These are phyloP conservation scores for Eucalyptus virginea DNA, from an alignment of 345 rosid species.

Conservation along the genomic window DNA sequence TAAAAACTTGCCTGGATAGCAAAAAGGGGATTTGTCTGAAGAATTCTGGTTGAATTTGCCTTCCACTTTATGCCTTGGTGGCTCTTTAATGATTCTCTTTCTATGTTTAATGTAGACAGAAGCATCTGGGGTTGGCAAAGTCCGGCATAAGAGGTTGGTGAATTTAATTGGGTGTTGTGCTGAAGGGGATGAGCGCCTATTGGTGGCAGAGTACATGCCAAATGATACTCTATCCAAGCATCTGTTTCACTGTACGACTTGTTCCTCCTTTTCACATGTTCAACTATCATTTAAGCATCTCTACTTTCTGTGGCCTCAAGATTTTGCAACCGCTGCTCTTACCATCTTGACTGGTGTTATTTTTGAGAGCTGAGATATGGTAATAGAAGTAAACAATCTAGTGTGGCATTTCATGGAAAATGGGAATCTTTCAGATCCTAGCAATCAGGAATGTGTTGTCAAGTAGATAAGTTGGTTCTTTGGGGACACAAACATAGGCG, in stretches of 20 bases:
- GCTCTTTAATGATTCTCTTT: not conserved
- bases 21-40: not conserved
- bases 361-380: not conserved
- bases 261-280: not conserved
- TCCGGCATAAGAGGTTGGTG: constrained; percentile 79
- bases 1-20: not conserved
- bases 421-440: not conserved
- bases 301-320: not conserved
- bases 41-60: not conserved
- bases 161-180: constrained; percentile 91
- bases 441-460: not conserved
- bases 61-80: not conserved
- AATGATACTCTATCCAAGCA: constrained; percentile 96
- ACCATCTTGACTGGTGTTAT: not conserved
- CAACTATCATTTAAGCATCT: not conserved
- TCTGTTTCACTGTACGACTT: constrained; percentile 73
- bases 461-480: not conserved
- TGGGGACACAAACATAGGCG: not conserved
- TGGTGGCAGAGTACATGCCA: constrained; percentile 94
- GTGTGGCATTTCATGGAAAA: not conserved
- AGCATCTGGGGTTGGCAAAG: constrained; percentile 87
- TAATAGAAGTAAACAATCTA: not conserved
- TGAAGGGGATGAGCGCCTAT: constrained; percentile 86
- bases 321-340: not conserved
- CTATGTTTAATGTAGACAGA: constrained; percentile 28